phyloP scores from a whole-genome alignment of 164 flowering plant genomes.

The Cinnamomum micranthum region DNA sequence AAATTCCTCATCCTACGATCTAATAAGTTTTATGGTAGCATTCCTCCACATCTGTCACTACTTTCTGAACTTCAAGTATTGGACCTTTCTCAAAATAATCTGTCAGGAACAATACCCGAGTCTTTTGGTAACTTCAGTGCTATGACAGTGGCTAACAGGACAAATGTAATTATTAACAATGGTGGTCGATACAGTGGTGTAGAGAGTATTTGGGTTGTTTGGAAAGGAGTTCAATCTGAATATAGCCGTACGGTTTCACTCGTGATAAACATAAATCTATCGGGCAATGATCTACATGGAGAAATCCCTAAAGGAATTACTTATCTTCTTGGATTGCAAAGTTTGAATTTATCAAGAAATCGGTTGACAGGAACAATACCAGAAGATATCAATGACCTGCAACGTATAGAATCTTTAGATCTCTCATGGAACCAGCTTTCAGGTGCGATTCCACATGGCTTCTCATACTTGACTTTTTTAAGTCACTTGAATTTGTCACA shows the following conservation, averaged over 20 bases:
- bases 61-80: slow-evolving; percentile 1
- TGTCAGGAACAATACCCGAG: slow-evolving; percentile 4
- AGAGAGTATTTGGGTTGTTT: not conserved
- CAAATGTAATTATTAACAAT: too few species aligned
- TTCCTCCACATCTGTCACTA: slow-evolving; percentile 3
- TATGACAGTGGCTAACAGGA: not conserved
- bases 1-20: not conserved
- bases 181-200: too few species aligned
- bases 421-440: slow-evolving; percentile 1
- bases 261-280: slow-evolving; percentile 3
- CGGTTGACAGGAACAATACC: not conserved
- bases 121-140: not conserved
- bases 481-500: too few species aligned
- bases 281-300: slow-evolving; percentile 3
- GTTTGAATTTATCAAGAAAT: slow-evolving; percentile 2
- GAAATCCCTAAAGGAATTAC: slow-evolving; percentile 4
- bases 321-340: not conserved
- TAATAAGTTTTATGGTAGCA: not conserved
- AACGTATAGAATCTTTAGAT: not conserved
- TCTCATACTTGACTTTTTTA: too few species aligned
- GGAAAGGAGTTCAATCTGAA: too few species aligned
- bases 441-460: too few species aligned
- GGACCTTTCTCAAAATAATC: slow-evolving; percentile 2
- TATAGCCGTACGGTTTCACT: not conserved
- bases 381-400: not conserved